Conservation (phyloP, 2,329 filamentous ascomycete genomes). For the Alternaria triticimaculans region DNA sequence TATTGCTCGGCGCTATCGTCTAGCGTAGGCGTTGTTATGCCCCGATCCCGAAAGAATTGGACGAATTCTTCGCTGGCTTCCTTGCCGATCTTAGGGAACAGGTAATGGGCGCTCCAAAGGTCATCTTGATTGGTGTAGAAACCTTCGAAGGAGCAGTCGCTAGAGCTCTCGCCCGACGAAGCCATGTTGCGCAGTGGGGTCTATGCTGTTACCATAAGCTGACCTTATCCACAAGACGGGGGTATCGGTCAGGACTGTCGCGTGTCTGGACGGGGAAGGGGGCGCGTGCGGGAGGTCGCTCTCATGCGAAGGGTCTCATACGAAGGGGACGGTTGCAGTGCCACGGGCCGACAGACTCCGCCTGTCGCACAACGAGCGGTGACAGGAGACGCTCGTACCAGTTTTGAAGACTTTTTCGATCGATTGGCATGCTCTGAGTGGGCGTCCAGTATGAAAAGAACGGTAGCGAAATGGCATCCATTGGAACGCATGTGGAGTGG, state of each 20-base stretch:
- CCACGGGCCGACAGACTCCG: background rate
- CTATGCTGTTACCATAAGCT: background rate
- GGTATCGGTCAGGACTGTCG: background rate
- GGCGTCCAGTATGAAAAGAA: background rate
- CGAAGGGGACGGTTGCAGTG: background rate
- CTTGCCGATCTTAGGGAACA: slow-evolving; percentile 6
- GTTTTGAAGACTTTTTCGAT: background rate
- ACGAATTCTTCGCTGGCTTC: slow-evolving; percentile 7
- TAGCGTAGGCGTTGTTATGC: background rate
- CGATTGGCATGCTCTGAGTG: background rate
- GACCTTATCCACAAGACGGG: background rate
- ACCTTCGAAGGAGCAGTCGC: background rate
- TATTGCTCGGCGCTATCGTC: background rate
- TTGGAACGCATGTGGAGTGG: background rate
- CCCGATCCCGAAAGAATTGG: background rate
- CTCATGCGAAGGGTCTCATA: background rate
- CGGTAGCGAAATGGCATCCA: background rate
- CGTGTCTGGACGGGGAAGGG: background rate
- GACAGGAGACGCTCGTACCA: background rate
- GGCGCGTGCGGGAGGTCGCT: background rate
- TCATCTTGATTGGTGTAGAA: background rate
- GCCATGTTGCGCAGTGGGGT: background rate
- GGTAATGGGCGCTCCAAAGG: background rate
- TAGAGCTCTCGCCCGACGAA: background rate
- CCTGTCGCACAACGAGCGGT: background rate